Base-by-base conservation (phyloP, 164 flowering plant genomes). In the Nymphaea thermarum region DNA sequence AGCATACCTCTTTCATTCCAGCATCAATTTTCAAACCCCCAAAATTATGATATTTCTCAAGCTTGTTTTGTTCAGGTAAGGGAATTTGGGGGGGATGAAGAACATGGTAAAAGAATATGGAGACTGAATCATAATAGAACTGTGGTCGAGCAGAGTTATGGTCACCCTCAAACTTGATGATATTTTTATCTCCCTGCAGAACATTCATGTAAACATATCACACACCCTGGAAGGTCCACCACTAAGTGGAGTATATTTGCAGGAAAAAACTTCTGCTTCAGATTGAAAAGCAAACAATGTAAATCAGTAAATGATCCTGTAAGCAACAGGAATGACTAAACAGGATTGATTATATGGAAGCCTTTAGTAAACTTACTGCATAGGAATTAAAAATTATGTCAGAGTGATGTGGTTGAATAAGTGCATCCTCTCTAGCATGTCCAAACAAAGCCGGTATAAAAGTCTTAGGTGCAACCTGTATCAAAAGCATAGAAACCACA, bases 111-210 rank as follows among this genome's bases (percentile, higher is more conserved):
- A 93, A 93, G 84, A 93, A 93, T 71, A 87, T 91, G 68, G 92
- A 87, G 45, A 93, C 97, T 16, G 98, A 89, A 75, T 93, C 97
- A 73, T 87, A 87, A 73, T 85, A 93, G 75, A 86, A 87, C 70
- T 87, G 94, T 65, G 98, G 97, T 47, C 98, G 73, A 5, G 98
- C 81, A 14, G 98, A 87, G 79, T 91, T 93, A 82, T 93, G 98
- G 76, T 93, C 98, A 63, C 98, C 98, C 67, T 89, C 90, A 78
- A 93, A 91, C 72, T 87, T 86, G 68, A 93, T 88, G 42, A 91
- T 79, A 76, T 88, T 91, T 75, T 93, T 93, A 72, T 91, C 97
- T 8, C 98, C 98, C 98, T 91, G 89, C 69, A 76, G 6, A 71
- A 67, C 64, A 51, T 43, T 70, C 62, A 73, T 65, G 44, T n/a